Conservation (phyloP, 1,284 basidiomycete species). For the Farysia itapuensis region DNA sequence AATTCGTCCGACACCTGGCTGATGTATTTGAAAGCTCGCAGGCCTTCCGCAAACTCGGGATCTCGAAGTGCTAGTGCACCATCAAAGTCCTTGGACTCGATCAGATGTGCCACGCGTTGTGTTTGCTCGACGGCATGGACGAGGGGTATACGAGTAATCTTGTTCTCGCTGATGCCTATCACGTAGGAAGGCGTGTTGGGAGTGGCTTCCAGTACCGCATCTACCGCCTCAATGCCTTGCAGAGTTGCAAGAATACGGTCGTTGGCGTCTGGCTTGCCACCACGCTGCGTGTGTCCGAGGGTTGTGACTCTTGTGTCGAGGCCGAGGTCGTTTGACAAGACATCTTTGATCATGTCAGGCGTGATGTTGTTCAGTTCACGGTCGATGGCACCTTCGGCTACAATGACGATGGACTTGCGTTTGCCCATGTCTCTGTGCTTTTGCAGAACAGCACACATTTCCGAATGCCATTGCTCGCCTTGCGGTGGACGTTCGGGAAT, state of each 20-base stretch:
- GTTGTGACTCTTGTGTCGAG: constrained; percentile 98
- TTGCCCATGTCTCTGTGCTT: constrained; percentile 90
- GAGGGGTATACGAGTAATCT: constrained; percentile 85
- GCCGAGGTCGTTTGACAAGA: constrained; percentile 80
- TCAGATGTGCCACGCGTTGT: constrained; percentile 78
- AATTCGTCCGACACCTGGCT: constrained; percentile 65
- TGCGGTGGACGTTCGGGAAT: constrained; percentile 89
- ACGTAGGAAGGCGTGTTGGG: constrained; percentile 93
- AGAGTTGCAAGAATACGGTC: constrained; percentile 92
- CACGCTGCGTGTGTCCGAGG: constrained; percentile 93
- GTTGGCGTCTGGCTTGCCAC: constrained; percentile 85
- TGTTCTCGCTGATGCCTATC: constrained; percentile 94
- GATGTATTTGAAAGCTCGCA: constrained; percentile 73
- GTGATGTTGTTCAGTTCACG: constrained; percentile 83
- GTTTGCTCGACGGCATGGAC: constrained; percentile 89
- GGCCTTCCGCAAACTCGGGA: constrained; percentile 83
- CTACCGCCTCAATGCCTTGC: constrained; percentile 90
- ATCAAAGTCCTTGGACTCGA: constrained; percentile 79
- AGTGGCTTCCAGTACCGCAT: constrained; percentile 83
- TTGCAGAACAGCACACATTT: constrained; percentile 85
- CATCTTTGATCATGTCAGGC: constrained; percentile 84
- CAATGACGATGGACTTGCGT: constrained; percentile 95
- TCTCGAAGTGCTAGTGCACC: constrained; percentile 86
- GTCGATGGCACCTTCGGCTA: constrained; percentile 94
- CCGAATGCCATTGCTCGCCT: constrained; percentile 79